Conservation (phyloP, 2,329 filamentous ascomycete species). For the Dactylellina cionopaga region DNA sequence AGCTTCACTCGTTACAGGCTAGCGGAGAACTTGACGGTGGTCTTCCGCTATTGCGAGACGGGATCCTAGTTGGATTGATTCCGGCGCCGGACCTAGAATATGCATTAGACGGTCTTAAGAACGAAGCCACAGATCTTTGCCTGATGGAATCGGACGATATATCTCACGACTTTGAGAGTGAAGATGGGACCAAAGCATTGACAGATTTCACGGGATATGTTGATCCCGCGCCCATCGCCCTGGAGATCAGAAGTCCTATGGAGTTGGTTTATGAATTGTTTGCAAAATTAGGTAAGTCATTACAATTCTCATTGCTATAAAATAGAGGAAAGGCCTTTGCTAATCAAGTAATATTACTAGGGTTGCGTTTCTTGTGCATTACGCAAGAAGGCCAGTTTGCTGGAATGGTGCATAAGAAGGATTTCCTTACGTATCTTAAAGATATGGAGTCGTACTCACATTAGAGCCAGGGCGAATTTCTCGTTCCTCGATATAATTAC, state of each 20-base stretch:
- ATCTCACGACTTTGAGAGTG: slow-evolving; percentile 72
- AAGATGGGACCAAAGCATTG: slow-evolving; percentile 69
- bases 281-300: slow-evolving; percentile 72
- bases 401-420: slow-evolving; percentile 96
- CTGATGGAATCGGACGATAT: slow-evolving; percentile 72
- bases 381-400: slow-evolving; percentile 83
- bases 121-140: slow-evolving; percentile 78
- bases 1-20: slow-evolving; percentile 82
- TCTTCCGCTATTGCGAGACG: slow-evolving; percentile 82
- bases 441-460: slow-evolving; percentile 69
- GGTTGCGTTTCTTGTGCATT: slow-evolving; percentile 90
- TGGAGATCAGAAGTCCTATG: slow-evolving; percentile 90
- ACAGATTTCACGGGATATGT: slow-evolving; percentile 92
- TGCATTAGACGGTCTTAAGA: slow-evolving; percentile 82
- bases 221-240: slow-evolving; percentile 85
- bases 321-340: not conserved
- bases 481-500: not conserved
- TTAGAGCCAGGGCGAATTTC: slow-evolving; percentile 7
- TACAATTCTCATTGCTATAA: not conserved
- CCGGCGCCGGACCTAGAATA: slow-evolving; percentile 94
- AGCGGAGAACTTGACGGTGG: slow-evolving; percentile 92
- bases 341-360: slow-evolving; percentile 59
- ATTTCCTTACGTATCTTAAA: slow-evolving; percentile 92
- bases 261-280: slow-evolving; percentile 97
- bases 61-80: slow-evolving; percentile 85